Evolutionary conservation across 176 grass and related monocot genomes (phyloP).

Genomic region (Oryza coarctata): DNA sequence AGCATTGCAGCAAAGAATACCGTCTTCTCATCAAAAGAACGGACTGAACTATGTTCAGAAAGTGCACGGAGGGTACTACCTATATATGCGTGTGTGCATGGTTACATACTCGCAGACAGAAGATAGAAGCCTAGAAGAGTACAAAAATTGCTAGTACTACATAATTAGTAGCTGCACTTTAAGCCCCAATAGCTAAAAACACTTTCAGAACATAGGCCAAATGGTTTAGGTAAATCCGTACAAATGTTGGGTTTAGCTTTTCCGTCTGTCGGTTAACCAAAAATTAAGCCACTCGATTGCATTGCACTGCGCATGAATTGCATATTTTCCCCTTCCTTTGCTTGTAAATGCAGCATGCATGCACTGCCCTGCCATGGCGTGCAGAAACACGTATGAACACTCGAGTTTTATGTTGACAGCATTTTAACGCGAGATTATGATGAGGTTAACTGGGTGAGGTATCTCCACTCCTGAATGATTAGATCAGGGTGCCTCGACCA

Average conservation of each 20-base stretch:
- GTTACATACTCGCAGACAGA: background rate
- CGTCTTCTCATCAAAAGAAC: background rate
- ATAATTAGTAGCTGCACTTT: background rate
- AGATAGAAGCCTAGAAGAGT: background rate
- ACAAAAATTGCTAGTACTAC: background rate
- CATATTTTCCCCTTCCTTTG: slow-evolving; percentile 16
- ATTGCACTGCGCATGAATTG: background rate
- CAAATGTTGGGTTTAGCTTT: background rate
- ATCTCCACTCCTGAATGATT: slow-evolving; percentile 32
- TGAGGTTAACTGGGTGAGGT: background rate
- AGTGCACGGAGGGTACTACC: background rate
- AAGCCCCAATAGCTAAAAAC: background rate
- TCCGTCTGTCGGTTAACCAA: background rate
- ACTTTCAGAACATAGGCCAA: background rate
- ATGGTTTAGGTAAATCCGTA: background rate
- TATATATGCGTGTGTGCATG: background rate
- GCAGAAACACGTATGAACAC: background rate
- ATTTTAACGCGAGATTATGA: slow-evolving; percentile 32
- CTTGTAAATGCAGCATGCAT: slow-evolving; percentile 13
- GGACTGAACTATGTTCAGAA: background rate
- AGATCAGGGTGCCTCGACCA: slow-evolving; percentile 9
- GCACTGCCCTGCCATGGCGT: background rate
- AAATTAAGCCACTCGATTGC: slow-evolving; percentile 2
- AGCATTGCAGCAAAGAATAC: background rate
- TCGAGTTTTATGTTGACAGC: background rate